phyloP scores from a whole-genome alignment of 164 flowering plant genomes.

The Umbilicus rupestris region DNA sequence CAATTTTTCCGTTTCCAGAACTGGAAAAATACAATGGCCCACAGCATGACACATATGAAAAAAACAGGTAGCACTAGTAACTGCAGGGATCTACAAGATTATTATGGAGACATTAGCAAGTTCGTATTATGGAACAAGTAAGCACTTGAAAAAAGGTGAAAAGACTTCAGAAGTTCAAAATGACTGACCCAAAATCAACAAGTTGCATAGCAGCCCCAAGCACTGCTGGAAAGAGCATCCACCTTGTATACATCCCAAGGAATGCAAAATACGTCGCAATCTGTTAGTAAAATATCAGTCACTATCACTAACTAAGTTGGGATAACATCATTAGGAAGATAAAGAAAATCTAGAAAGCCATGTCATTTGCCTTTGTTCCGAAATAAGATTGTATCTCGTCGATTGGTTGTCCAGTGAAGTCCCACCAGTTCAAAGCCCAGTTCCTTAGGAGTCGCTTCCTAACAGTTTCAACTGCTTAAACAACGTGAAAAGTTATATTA shows the following conservation, averaged over 20 bases:
- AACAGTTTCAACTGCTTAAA: constrained; percentile 49
- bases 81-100: constrained; percentile 45
- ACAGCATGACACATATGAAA: constrained; percentile 49
- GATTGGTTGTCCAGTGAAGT: constrained; percentile 71
- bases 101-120: not conserved
- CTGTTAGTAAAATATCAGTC: constrained; percentile 24
- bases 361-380: constrained; percentile 64
- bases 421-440: constrained; percentile 85
- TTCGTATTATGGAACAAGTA: not conserved
- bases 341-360: not conserved
- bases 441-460: constrained; percentile 67
- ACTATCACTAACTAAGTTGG: constrained; percentile 1
- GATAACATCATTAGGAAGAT: not conserved
- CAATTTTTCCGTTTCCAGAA: constrained; percentile 96
- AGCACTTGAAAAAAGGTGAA: not conserved
- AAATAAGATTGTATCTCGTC: constrained; percentile 80
- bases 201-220: constrained; percentile 55
- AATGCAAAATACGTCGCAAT: constrained; percentile 85
- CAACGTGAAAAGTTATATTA: constrained; percentile 11
- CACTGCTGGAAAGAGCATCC: constrained; percentile 84
- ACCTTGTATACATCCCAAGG: constrained; percentile 85
- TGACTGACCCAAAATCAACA: constrained; percentile 64
- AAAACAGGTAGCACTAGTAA: constrained; percentile 61
- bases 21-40: constrained; percentile 87
- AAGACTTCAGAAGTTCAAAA: not conserved